Percentiles rank a stretch among this genome's conserved stretches.
Evolutionary conservation across 176 grass and related monocot species (phyloP).

Genomic region (Leersia perrieri): DNA sequence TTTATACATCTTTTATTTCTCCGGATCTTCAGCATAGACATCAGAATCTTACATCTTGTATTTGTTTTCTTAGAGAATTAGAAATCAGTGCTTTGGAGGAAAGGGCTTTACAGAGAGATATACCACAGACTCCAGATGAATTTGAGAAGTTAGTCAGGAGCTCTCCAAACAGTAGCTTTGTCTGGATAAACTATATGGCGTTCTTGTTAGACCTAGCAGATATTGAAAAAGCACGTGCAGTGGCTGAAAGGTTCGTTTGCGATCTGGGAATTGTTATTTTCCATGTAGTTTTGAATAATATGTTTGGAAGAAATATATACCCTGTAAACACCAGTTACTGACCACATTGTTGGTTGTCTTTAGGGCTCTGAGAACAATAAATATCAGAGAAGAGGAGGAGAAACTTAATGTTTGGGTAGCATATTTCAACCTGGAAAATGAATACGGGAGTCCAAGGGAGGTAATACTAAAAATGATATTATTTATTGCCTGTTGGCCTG

Average conservation of each 20-base stretch:
- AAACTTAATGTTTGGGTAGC: slow-evolving; percentile 98
- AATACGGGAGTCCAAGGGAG: slow-evolving; percentile 83
- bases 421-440: slow-evolving; percentile 96
- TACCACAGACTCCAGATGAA: slow-evolving; percentile 76
- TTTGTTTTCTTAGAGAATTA: slow-evolving; percentile 59
- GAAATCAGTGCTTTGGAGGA: slow-evolving; percentile 91
- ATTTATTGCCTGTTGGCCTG: slow-evolving; percentile 2
- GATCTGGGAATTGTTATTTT: neutral
- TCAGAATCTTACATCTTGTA: slow-evolving; percentile 4
- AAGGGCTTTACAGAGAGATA: slow-evolving; percentile 72
- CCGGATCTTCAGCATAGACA: slow-evolving; percentile 7
- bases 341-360: slow-evolving; percentile 8
- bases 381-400: slow-evolving; percentile 72
- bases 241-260: slow-evolving; percentile 73
- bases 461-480: slow-evolving; percentile 41
- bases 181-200: slow-evolving; percentile 97
- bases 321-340: neutral
- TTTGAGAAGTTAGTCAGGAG: slow-evolving; percentile 92
- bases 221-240: slow-evolving; percentile 70
- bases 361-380: slow-evolving; percentile 94
- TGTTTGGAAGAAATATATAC: neutral
- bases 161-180: slow-evolving; percentile 87
- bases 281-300: neutral
- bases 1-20: slow-evolving; percentile 11
- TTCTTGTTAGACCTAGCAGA: slow-evolving; percentile 79